These are phyloP conservation scores for Phytophthora cactorum DNA, from an alignment of 352 stramenopile genomes.

Conservation along the genomic window DNA sequence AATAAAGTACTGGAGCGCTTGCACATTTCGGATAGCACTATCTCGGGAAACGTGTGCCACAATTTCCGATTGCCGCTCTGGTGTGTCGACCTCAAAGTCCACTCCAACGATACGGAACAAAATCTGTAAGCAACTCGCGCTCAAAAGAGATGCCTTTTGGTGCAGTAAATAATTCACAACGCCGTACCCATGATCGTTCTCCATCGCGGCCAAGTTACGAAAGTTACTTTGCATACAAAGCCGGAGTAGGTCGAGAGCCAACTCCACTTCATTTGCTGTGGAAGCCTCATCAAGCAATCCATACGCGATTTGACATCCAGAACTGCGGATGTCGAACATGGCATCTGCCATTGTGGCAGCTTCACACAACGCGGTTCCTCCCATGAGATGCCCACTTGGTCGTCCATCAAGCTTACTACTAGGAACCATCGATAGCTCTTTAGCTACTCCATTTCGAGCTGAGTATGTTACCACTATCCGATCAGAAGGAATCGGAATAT, in stretches of 20 bases:
- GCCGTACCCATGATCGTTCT: conserved; percentile 76
- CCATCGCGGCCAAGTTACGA: conserved; percentile 63
- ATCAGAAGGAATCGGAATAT: conserved; percentile 55
- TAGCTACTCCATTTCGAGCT: conserved; percentile 39
- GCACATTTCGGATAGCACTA: conserved; percentile 62
- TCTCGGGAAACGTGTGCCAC: conserved; percentile 26
- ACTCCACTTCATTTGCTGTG: conserved; percentile 49
- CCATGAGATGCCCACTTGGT: conserved; percentile 63
- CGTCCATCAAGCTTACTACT: conserved; percentile 60
- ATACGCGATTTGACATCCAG: conserved; percentile 62
- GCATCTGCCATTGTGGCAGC: conserved; percentile 43
- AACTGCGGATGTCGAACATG: conserved; percentile 53
- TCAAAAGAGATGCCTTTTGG: conserved; percentile 58
- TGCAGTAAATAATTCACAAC: conserved; percentile 75
- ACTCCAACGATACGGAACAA: conserved; percentile 68
- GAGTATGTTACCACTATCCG: conserved; percentile 62
- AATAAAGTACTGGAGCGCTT: conserved; percentile 75
- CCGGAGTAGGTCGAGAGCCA: conserved; percentile 50
- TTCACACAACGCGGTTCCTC: conserved; percentile 37
- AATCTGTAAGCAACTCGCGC: conserved; percentile 34
- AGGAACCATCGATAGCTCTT: conserved; percentile 53
- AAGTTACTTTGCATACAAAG: conserved; percentile 41
- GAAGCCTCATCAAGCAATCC: conserved; percentile 53
- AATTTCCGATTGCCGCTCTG: conserved; percentile 5
- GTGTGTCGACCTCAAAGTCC: conserved; percentile 35